Evolutionary conservation across 192 early-diverging fungal genomes (phyloP).

Genomic region (Chytriomyces confervae): DNA sequence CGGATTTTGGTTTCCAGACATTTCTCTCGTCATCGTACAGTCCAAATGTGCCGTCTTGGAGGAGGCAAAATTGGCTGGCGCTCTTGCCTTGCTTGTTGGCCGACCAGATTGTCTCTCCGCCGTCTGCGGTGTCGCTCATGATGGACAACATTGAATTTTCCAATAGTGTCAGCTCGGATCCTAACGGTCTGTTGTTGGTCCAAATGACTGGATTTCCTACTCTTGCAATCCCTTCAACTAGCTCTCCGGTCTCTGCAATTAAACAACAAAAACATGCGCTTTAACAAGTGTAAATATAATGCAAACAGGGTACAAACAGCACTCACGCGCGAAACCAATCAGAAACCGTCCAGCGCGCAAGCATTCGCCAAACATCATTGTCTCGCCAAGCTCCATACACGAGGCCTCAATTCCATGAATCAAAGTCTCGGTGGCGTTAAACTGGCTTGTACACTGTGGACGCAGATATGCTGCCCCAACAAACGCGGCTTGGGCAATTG

Average conservation of each 20-base stretch:
- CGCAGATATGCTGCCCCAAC: too few species aligned
- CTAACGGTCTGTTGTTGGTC: background rate
- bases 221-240: background rate
- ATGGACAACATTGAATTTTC: background rate
- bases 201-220: background rate
- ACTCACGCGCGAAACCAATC: background rate
- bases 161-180: background rate
- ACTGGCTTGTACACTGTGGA: too few species aligned
- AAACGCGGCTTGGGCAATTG: too few species aligned
- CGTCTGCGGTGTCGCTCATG: background rate
- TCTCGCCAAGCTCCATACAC: background rate
- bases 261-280: background rate
- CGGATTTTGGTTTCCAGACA: background rate
- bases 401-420: background rate
- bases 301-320: background rate
- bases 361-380: background rate
- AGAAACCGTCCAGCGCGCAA: background rate
- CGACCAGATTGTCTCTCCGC: background rate
- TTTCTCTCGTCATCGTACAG: background rate
- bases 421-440: too few species aligned
- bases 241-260: background rate
- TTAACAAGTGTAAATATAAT: background rate
- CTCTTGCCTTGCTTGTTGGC: background rate
- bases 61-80: background rate
- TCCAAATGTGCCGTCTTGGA: background rate